Evolutionary conservation across 257 asterid species (phyloP).

Genomic region (Solanum rostratum): DNA sequence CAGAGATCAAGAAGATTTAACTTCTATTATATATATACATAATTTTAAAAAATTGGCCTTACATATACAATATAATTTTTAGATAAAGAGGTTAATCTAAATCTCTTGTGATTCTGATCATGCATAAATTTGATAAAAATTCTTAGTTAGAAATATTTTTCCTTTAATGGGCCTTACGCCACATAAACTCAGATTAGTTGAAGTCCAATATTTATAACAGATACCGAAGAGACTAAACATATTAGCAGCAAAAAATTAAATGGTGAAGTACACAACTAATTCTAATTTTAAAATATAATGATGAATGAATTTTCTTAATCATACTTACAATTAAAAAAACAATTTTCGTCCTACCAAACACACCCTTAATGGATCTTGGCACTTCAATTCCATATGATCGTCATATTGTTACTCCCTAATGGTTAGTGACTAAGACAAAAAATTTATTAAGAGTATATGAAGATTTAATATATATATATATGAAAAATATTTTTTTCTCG

Average conservation of each 20-base stretch:
- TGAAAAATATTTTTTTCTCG: too few relatives aligned
- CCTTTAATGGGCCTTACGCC: not conserved
- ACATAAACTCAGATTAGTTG: not conserved
- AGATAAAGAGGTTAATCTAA: not conserved
- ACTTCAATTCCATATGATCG: too few relatives aligned
- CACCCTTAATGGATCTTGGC: too few relatives aligned
- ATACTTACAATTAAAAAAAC: not conserved
- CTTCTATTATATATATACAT: not conserved
- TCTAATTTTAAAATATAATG: not conserved
- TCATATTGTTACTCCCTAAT: too few relatives aligned
- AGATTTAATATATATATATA: too few relatives aligned
- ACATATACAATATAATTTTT: not conserved
- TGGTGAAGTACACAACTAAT: not conserved
- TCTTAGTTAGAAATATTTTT: not conserved
- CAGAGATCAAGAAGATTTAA: not conserved
- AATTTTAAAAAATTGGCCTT: too few relatives aligned
- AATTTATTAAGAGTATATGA: too few relatives aligned
- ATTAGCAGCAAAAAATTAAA: not conserved
- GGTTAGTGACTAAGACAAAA: too few relatives aligned
- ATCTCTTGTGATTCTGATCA: not conserved
- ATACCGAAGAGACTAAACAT: not conserved
- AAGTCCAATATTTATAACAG: not conserved
- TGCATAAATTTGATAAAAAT: not conserved
- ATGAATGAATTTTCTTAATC: not conserved
- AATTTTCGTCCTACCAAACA: too few relatives aligned